Evolutionary conservation across 192 early-diverging fungal genomes (phyloP).

Genomic region (Lunasporangiospora selenospora): DNA sequence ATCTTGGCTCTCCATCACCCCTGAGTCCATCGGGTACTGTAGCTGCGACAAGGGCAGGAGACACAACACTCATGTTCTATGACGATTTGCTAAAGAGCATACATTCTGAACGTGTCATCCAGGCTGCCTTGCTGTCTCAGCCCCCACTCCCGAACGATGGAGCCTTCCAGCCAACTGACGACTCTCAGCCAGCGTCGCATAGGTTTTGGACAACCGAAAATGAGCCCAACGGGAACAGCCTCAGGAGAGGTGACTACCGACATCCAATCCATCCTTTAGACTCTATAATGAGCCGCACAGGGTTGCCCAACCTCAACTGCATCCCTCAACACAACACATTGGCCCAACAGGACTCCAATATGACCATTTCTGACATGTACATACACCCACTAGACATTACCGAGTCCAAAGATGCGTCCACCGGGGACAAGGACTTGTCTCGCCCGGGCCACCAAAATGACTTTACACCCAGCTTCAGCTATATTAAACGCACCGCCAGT

Average conservation of each 20-base stretch:
- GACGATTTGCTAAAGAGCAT: slow-evolving; percentile 36
- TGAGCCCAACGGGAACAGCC: too few relatives aligned
- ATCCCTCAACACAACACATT: background rate
- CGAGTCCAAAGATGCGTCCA: background rate
- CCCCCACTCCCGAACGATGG: background rate
- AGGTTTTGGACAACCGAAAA: too few relatives aligned
- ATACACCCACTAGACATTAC: background rate
- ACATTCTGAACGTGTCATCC: slow-evolving; percentile 23
- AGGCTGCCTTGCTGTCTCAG: slow-evolving; percentile 7
- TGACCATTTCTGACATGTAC: background rate
- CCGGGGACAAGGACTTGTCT: too few relatives aligned
- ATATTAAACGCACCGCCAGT: background rate
- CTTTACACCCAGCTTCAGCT: background rate
- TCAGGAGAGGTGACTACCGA: slow-evolving; percentile 5
- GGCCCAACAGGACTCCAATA: background rate
- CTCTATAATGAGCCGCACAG: background rate
- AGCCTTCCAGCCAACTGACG: too few relatives aligned
- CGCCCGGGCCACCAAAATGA: background rate
- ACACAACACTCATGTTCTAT: slow-evolving; percentile 21
- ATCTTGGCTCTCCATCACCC: too few relatives aligned
- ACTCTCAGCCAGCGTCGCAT: too few relatives aligned
- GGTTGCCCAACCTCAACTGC: background rate
- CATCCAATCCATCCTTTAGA: slow-evolving; percentile 32
- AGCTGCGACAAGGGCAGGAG: too few relatives aligned
- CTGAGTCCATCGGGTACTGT: too few relatives aligned